Conservation (phyloP, 2,329 filamentous ascomycete genomes). For the Fusarium sp. region DNA sequence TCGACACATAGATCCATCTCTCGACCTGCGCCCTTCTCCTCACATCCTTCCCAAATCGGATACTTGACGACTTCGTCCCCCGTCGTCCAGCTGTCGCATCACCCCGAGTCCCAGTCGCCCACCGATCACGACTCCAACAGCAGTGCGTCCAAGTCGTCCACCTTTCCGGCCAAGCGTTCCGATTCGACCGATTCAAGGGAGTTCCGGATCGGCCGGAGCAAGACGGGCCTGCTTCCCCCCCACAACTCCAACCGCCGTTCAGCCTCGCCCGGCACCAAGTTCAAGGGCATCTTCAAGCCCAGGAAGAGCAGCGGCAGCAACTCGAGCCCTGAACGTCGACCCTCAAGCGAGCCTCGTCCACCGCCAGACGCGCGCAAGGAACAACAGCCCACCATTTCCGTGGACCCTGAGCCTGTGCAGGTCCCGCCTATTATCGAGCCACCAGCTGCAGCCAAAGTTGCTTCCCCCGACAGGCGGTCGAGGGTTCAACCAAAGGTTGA, state of each 20-base stretch:
- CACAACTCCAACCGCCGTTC: conserved; percentile 64
- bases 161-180: conserved; percentile 38
- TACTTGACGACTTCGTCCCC: conserved; percentile 77
- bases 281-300: conserved; percentile 72
- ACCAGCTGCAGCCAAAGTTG: conserved; percentile 44
- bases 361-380: conserved; percentile 27
- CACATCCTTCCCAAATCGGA: conserved; percentile 73
- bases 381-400: conserved; percentile 34
- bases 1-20: conserved; percentile 39
- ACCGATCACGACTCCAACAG: conserved; percentile 40
- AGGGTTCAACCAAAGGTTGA: conserved; percentile 45
- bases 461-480: conserved; percentile 42
- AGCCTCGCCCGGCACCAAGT: conserved; percentile 75
- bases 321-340: conserved; percentile 37
- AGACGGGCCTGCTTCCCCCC: conserved; percentile 40
- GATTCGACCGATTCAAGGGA: conserved; percentile 40
- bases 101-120: conserved; percentile 42
- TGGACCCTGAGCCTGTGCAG: conserved; percentile 32
- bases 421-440: conserved; percentile 42
- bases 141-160: conserved; percentile 39
- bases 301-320: conserved; percentile 36
- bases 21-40: conserved; percentile 52
- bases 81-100: conserved; percentile 67
- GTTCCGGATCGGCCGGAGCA: conserved; percentile 40
- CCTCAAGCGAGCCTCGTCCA: conserved; percentile 29